These are phyloP conservation scores for Takakia lepidozioides DNA, from an alignment of 225 moss, liverwort and hornwort species.

Conservation along the genomic window DNA sequence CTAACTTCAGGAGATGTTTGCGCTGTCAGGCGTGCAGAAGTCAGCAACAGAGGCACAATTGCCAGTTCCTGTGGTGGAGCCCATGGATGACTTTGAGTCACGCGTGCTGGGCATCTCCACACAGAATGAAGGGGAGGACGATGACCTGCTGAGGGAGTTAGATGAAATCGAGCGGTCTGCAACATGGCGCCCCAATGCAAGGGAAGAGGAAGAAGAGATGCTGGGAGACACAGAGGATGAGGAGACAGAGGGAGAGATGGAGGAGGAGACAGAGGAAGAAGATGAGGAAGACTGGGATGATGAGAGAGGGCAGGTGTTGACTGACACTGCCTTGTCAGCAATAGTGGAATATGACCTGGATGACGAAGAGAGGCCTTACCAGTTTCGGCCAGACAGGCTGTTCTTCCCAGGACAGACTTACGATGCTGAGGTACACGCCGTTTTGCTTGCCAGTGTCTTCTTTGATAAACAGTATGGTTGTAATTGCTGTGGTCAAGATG, in stretches of 20 bases:
- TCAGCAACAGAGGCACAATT: slow-evolving; percentile 14
- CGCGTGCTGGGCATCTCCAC: slow-evolving; percentile 44
- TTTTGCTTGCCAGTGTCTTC: too few species aligned
- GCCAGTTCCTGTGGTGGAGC: slow-evolving; percentile 38
- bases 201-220: not conserved
- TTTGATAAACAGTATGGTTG: too few species aligned
- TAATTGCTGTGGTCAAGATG: too few species aligned
- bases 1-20: not conserved
- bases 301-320: slow-evolving; percentile 65
- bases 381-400: slow-evolving; percentile 76
- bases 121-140: slow-evolving; percentile 37
- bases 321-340: slow-evolving; percentile 80
- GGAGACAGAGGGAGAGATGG: slow-evolving; percentile 16
- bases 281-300: slow-evolving; percentile 82
- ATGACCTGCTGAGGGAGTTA: slow-evolving; percentile 79
- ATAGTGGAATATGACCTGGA: slow-evolving; percentile 81
- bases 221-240: slow-evolving; percentile 9
- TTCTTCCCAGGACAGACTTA: slow-evolving; percentile 96
- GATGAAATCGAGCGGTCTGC: slow-evolving; percentile 87
- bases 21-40: slow-evolving; percentile 2
- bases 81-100: slow-evolving; percentile 49
- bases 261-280: slow-evolving; percentile 21
- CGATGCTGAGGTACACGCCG: slow-evolving; percentile 65
- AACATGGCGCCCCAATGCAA: slow-evolving; percentile 30
- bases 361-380: slow-evolving; percentile 87